Evolutionary conservation across 768 basidiomycete species (phyloP).

Genomic region (Daedaleopsis sinensis): DNA sequence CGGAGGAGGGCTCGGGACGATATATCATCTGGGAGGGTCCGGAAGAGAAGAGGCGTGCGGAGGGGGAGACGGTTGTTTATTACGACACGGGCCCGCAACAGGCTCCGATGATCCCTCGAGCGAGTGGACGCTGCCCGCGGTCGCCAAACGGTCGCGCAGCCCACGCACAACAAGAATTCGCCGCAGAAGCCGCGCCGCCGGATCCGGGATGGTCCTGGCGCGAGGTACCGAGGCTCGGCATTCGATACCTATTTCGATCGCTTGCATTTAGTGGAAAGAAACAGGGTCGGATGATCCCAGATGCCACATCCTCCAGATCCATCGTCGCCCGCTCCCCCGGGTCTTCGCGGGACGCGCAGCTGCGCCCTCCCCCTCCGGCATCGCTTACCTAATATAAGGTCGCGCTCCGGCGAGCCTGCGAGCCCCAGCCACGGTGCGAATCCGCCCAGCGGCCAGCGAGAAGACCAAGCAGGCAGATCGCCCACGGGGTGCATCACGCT

Average conservation of each 20-base stretch:
- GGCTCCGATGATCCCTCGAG: slow-evolving; percentile 19
- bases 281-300: slow-evolving; percentile 19
- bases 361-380: slow-evolving; percentile 6
- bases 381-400: slow-evolving; percentile 20
- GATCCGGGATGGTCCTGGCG: slow-evolving; percentile 13
- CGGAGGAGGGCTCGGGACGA: slow-evolving; percentile 5
- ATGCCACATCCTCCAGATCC: neutral
- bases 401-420: neutral
- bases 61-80: slow-evolving; percentile 2
- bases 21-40: slow-evolving; percentile 8
- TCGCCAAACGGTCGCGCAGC: slow-evolving; percentile 14
- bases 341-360: slow-evolving; percentile 27
- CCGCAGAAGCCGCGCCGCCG: slow-evolving; percentile 16
- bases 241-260: slow-evolving; percentile 9
- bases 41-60: neutral
- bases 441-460: no score
- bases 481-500: neutral
- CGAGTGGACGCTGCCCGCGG: no score
- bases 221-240: slow-evolving; percentile 31
- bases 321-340: slow-evolving; percentile 9
- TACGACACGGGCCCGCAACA: slow-evolving; percentile 22
- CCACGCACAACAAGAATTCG: slow-evolving; percentile 21
- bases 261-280: slow-evolving; percentile 17
- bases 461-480: no score
- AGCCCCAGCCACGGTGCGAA: no score